Conservation (phyloP, 257 asterid genomes). For the Solanum medicagineum region DNA sequence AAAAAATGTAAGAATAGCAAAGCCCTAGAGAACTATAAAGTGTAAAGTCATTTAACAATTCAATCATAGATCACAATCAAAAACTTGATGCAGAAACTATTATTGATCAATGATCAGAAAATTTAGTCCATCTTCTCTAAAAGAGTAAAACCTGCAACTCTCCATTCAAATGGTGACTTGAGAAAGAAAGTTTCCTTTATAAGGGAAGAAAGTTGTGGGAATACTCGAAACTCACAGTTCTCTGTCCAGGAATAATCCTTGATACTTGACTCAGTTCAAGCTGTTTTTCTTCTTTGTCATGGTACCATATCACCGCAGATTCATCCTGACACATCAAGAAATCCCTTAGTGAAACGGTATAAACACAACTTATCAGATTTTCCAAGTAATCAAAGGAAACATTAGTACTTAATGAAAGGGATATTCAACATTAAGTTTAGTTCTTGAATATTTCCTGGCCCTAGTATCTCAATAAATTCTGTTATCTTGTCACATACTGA, state of each 20-base stretch:
- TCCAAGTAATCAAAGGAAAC: not conserved
- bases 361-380: not conserved
- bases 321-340: slow-evolving; percentile 60
- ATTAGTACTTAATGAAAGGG: not conserved
- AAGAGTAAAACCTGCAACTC: not conserved
- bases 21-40: not conserved
- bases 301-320: slow-evolving; percentile 75
- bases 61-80: not conserved
- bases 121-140: not conserved
- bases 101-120: not conserved
- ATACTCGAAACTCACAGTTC: slow-evolving; percentile 66
- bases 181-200: not conserved
- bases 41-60: not conserved
- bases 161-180: not conserved
- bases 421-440: not conserved
- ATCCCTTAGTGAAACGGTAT: not conserved
- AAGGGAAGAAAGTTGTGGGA: not conserved
- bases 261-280: slow-evolving; percentile 65
- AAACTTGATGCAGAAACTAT: not conserved
- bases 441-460: not conserved
- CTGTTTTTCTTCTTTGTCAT: slow-evolving; percentile 73
- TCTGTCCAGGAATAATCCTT: slow-evolving; percentile 84
- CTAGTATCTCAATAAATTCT: not conserved
- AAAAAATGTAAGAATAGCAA: not conserved
- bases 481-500: not conserved